Conservation (phyloP, 1,284 basidiomycete species). For the Sanghuangporus baumii region DNA sequence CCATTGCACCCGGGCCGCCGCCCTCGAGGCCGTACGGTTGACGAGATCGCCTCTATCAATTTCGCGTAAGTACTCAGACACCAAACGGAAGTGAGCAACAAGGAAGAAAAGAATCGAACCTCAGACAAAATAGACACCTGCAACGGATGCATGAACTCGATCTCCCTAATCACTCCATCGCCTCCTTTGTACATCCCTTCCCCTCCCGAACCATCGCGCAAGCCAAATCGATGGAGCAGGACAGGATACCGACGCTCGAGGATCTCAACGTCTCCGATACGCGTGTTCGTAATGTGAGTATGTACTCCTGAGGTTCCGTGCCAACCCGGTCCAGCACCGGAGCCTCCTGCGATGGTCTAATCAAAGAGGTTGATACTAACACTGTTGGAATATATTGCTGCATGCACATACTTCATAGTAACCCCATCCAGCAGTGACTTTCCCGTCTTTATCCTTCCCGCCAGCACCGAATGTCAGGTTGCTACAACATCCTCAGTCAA, state of each 20-base stretch:
- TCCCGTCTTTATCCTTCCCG: constrained; percentile 79
- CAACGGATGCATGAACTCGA: constrained; percentile 83
- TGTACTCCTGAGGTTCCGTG: constrained; percentile 86
- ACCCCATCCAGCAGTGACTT: constrained; percentile 80
- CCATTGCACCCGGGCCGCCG: constrained; percentile 70
- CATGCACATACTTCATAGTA: constrained; percentile 76
- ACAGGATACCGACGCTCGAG: constrained; percentile 90
- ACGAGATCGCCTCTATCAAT: constrained; percentile 68
- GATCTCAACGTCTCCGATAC: constrained; percentile 90
- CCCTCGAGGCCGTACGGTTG: constrained; percentile 90
- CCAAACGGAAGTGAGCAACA: background rate
- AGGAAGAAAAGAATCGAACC: constrained; percentile 29
- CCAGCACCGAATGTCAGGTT: constrained; percentile 91
- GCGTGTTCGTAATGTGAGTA: constrained; percentile 92
- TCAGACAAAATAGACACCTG: constrained; percentile 87
- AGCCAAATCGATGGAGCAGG: constrained; percentile 76
- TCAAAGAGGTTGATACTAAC: background rate
- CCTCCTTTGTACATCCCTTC: constrained; percentile 78
- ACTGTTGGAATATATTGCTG: background rate
- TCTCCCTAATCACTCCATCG: constrained; percentile 82
- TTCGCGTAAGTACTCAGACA: background rate
- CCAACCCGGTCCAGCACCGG: constrained; percentile 88
- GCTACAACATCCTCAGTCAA: constrained; percentile 33
- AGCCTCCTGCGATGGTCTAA: constrained; percentile 89
- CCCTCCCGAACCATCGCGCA: constrained; percentile 76